Conservation (phyloP, 192 early-diverging fungal genomes). For the Coemansia sp. region DNA sequence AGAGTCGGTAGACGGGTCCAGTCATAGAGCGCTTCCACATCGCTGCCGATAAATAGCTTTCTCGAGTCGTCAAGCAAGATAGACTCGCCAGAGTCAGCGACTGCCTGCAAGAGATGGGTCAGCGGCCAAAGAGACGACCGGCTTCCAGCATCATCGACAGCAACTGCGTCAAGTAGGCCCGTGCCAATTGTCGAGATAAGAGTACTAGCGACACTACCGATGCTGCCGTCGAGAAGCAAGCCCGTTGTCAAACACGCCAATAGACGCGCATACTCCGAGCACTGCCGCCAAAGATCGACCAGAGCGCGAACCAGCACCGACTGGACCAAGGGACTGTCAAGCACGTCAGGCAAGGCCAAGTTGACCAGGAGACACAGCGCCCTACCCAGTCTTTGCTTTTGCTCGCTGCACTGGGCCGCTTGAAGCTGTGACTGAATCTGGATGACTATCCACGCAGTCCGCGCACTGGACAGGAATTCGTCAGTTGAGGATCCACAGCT, state of each 20-base stretch:
- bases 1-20: slow-evolving; percentile 14
- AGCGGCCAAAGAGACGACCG: neutral
- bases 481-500: neutral
- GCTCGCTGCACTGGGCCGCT: slow-evolving; percentile 13
- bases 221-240: slow-evolving; percentile 15
- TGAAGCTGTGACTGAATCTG: slow-evolving; percentile 23
- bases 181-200: neutral
- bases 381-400: slow-evolving; percentile 19
- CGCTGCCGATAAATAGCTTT: slow-evolving; percentile 23
- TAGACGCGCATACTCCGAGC: slow-evolving; percentile 5
- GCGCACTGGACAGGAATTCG: slow-evolving; percentile 18
- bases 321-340: slow-evolving; percentile 31
- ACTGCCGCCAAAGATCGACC: slow-evolving; percentile 24
- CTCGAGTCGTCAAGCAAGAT: neutral
- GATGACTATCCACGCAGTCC: slow-evolving; percentile 28
- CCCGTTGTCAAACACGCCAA: slow-evolving; percentile 15
- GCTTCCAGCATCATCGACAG: neutral
- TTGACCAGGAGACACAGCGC: slow-evolving; percentile 21
- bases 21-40: slow-evolving; percentile 16
- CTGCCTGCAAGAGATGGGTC: slow-evolving; percentile 1
- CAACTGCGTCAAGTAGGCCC: neutral
- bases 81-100: neutral
- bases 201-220: neutral
- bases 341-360: slow-evolving; percentile 4
- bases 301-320: slow-evolving; percentile 15